Evolutionary conservation across 1,284 basidiomycete species (phyloP).

Genomic region (Tausonia pullulans): DNA sequence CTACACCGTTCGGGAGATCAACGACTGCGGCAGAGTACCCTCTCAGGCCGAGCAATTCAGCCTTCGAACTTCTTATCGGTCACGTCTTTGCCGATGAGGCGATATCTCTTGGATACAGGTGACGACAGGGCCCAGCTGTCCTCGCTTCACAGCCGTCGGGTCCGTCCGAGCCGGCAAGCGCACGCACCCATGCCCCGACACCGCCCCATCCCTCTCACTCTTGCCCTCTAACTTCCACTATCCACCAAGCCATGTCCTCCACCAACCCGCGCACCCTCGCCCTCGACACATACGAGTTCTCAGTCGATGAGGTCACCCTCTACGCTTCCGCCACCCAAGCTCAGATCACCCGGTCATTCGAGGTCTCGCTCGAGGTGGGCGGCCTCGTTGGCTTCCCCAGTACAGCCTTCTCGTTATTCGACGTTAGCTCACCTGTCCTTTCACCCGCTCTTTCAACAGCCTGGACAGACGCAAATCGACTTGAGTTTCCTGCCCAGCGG

Average conservation of each 20-base stretch:
- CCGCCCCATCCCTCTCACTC: not conserved
- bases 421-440: not conserved
- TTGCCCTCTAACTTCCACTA: not conserved
- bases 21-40: too few relatives aligned
- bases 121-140: too few relatives aligned
- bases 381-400: not conserved
- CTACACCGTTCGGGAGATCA: too few relatives aligned
- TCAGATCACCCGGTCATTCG: conserved; percentile 16
- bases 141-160: too few relatives aligned
- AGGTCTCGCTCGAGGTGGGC: conserved; percentile 16
- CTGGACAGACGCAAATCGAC: conserved; percentile 23
- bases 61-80: too few relatives aligned
- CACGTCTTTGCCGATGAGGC: too few relatives aligned
- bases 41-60: too few relatives aligned
- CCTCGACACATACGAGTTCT: not conserved
- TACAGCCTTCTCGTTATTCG: too few relatives aligned
- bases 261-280: not conserved
- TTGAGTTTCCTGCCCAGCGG: conserved; percentile 21
- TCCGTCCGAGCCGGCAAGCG: too few relatives aligned
- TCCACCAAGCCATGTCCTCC: not conserved
- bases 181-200: too few relatives aligned
- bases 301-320: not conserved
- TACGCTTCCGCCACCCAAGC: not conserved
- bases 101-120: too few relatives aligned
- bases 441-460: conserved; percentile 7